These are phyloP conservation scores for Edaphochlamys debaryana DNA, from an alignment of 139 green algal genomes.

Conservation along the genomic window DNA sequence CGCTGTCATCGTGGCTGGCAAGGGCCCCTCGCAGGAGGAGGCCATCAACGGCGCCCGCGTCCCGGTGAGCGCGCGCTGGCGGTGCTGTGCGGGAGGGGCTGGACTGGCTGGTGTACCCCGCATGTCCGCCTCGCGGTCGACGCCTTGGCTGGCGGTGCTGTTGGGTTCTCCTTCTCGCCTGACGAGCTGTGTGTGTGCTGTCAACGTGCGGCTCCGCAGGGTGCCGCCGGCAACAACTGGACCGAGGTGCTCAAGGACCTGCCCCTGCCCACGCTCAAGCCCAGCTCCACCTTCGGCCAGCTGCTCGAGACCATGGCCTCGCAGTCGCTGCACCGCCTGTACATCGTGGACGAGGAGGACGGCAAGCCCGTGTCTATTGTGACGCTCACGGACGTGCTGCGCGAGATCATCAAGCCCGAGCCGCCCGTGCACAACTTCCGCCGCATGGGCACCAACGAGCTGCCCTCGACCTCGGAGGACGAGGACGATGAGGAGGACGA, in stretches of 20 bases:
- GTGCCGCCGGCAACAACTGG: slow-evolving; percentile 32
- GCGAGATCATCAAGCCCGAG: slow-evolving; percentile 48
- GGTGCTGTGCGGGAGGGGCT: too few species aligned
- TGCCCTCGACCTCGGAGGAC: slow-evolving; percentile 20
- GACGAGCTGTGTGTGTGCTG: too few species aligned
- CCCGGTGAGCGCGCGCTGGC: slow-evolving; percentile 19
- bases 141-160: too few species aligned
- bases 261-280: slow-evolving; percentile 36
- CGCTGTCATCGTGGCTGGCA: slow-evolving; percentile 10
- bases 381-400: slow-evolving; percentile 65
- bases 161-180: too few species aligned
- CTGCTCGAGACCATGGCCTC: slow-evolving; percentile 43
- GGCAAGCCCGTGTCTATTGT: slow-evolving; percentile 57
- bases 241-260: slow-evolving; percentile 39
- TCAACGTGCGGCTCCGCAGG: not conserved
- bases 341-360: slow-evolving; percentile 53
- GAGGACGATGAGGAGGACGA: slow-evolving; percentile 39
- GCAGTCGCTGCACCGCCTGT: slow-evolving; percentile 61
- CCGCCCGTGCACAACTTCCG: slow-evolving; percentile 35
- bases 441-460: slow-evolving; percentile 29
- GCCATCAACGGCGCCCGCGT: slow-evolving; percentile 25
- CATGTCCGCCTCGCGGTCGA: too few species aligned
- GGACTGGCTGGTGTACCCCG: too few species aligned
- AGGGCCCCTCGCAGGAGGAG: slow-evolving; percentile 34
- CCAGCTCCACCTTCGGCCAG: slow-evolving; percentile 47